These are phyloP conservation scores for Penicillium flavigenum DNA, from an alignment of 495 filamentous ascomycete species.

Conservation along the genomic window DNA sequence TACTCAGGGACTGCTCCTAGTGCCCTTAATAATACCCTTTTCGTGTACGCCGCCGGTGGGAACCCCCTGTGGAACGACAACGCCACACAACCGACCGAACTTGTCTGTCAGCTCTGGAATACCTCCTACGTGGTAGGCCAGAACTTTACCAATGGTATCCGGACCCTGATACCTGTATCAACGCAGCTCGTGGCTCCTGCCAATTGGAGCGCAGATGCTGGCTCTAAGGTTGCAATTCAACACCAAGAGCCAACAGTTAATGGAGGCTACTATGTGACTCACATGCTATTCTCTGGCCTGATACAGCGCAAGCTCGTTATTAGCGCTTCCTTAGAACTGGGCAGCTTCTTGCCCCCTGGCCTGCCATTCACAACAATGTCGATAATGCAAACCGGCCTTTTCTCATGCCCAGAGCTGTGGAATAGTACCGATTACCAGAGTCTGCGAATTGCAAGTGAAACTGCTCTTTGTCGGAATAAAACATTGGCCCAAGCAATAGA, in stretches of 20 bases:
- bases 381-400: slow-evolving; percentile 3
- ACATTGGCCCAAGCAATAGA: slow-evolving; percentile 6
- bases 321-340: no score
- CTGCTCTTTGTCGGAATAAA: slow-evolving; percentile 3
- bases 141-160: background rate
- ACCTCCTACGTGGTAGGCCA: slow-evolving; percentile 6
- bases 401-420: slow-evolving; percentile 9
- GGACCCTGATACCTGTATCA: slow-evolving; percentile 1
- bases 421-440: background rate
- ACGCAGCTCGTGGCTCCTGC: background rate
- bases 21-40: slow-evolving; percentile 2
- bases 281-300: slow-evolving; percentile 4
- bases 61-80: background rate
- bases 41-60: background rate
- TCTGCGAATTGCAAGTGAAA: background rate
- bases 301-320: background rate
- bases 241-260: background rate
- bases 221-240: background rate
- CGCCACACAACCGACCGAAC: background rate
- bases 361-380: background rate
- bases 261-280: slow-evolving; percentile 4
- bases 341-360: no score
- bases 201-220: background rate
- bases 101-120: slow-evolving; percentile 9
- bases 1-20: background rate